Percentiles rank a stretch among this genome's conserved stretches.
Evolutionary conservation across 352 stramenopile genomes (phyloP).

Genomic region (Pythium vanterpoolii): DNA sequence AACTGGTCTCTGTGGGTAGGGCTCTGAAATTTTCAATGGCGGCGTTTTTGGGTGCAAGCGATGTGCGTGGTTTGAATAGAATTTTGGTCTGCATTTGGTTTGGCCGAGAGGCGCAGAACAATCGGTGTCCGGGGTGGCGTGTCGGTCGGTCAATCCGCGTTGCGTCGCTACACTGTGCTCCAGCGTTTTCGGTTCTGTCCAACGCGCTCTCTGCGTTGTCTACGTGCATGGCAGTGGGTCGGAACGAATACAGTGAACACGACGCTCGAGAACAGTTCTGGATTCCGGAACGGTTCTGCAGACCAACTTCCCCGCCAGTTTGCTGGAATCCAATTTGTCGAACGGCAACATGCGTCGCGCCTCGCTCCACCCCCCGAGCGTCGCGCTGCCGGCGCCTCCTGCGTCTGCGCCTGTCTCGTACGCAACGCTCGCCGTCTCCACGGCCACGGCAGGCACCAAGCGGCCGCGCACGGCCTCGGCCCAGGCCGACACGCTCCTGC

Average conservation of each 20-base stretch:
- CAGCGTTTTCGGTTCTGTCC: neutral
- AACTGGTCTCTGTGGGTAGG: conserved; percentile 37
- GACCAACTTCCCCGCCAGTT: neutral
- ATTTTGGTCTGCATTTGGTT: conserved; percentile 4
- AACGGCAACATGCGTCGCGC: neutral
- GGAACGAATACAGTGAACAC: neutral
- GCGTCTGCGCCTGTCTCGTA: neutral
- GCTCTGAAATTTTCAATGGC: conserved; percentile 65
- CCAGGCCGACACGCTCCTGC: conserved; percentile 20
- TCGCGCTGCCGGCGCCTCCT: neutral
- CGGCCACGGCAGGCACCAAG: conserved; percentile 17
- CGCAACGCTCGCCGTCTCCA: conserved; percentile 13
- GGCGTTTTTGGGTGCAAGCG: conserved; percentile 20
- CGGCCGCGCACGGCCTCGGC: conserved; percentile 26
- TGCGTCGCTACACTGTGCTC: neutral
- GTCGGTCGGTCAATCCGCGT: neutral
- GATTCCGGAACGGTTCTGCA: conserved; percentile 1
- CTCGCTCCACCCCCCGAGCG: neutral
- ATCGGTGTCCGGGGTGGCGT: neutral
- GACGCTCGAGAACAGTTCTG: neutral
- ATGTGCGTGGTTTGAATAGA: conserved; percentile 9
- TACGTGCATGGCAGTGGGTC: neutral
- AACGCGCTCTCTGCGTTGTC: neutral
- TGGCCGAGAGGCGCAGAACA: neutral
- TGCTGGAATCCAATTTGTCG: neutral